Evolutionary conservation across 306 rosid species (phyloP).

Genomic region (Trichosanthes cucumerina): DNA sequence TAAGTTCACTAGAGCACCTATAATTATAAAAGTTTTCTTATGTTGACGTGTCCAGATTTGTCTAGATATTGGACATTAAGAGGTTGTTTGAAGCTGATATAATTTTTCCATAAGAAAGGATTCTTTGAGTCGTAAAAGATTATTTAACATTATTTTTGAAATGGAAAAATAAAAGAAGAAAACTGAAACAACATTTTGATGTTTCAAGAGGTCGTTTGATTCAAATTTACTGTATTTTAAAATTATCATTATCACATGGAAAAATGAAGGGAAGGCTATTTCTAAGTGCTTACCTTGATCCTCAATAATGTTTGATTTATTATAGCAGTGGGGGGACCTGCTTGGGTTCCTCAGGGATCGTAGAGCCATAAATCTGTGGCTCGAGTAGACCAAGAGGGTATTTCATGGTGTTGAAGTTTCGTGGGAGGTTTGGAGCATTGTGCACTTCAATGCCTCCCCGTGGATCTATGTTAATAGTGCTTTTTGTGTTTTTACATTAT

Average conservation of each 20-base stretch:
- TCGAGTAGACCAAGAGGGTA: background rate
- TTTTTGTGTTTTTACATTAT: background rate
- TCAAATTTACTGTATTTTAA: background rate
- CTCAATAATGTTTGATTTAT: background rate
- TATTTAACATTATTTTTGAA: too few species aligned
- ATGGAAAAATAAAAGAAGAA: background rate
- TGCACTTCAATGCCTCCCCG: background rate
- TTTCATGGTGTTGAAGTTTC: background rate
- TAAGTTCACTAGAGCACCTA: background rate
- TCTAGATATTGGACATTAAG: background rate
- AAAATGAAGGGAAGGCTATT: background rate
- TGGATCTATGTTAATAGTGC: background rate
- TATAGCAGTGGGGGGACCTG: background rate
- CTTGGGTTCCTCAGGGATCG: background rate
- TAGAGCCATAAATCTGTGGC: background rate
- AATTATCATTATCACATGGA: background rate
- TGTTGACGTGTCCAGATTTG: background rate
- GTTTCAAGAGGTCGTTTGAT: background rate
- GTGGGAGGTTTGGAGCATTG: background rate
- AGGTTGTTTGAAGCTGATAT: background rate
- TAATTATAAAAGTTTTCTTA: background rate
- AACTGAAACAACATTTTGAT: background rate
- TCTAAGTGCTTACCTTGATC: background rate
- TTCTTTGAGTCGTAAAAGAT: background rate
- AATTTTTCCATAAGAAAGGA: background rate